Evolutionary conservation across 352 stramenopile species (phyloP).

Genomic region (Phytopythium mirpurense): DNA sequence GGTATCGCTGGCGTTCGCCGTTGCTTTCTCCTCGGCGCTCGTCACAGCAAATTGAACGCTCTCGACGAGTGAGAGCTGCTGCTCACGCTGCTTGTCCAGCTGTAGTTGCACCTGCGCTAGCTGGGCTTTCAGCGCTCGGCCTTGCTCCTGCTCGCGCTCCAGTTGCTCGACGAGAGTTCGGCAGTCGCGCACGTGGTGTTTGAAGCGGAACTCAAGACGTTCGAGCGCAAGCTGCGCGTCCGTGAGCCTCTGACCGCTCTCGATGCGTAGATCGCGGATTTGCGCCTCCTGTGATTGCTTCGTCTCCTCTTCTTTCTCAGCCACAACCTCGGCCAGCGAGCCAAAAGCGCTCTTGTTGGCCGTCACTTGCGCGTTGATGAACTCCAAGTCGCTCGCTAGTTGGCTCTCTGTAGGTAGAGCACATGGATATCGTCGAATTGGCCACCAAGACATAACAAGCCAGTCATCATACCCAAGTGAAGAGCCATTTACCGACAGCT

Average conservation of each 20-base stretch:
- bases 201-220: conserved; percentile 66
- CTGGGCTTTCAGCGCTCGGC: conserved; percentile 32
- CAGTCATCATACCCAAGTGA: not conserved
- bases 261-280: conserved; percentile 39
- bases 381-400: conserved; percentile 43
- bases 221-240: conserved; percentile 43
- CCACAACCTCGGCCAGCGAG: conserved; percentile 36
- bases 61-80: conserved; percentile 42
- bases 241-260: conserved; percentile 36
- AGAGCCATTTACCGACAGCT: conserved; percentile 19
- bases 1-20: conserved; percentile 15
- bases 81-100: conserved; percentile 40
- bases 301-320: conserved; percentile 38
- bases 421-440: too few relatives aligned
- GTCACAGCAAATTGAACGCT: conserved; percentile 32
- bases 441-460: too few relatives aligned
- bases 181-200: conserved; percentile 49
- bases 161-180: conserved; percentile 42
- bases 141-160: conserved; percentile 35
- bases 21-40: conserved; percentile 22
- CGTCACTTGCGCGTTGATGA: conserved; percentile 32
- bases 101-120: conserved; percentile 36
- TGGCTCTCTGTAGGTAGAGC: conserved; percentile 27
- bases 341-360: conserved; percentile 43
- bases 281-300: conserved; percentile 31